Percentiles rank a stretch among this genome's conserved stretches.
Evolutionary conservation across 768 basidiomycete genomes (phyloP).

Genomic region (Mycena metata): DNA sequence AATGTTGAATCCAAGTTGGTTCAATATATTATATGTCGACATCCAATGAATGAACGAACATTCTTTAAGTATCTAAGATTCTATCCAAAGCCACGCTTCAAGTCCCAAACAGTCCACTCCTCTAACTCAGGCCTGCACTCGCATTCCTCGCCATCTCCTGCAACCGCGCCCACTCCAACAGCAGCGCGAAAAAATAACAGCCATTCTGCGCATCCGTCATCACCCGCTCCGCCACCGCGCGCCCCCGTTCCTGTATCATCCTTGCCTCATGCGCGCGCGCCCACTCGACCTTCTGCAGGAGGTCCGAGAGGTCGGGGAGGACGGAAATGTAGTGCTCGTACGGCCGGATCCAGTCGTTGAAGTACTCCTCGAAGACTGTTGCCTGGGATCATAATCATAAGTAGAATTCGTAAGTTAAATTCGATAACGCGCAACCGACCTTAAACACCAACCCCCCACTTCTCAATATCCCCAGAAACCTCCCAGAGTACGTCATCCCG

Average conservation of each 20-base stretch:
- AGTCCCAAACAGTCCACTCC: too few species aligned
- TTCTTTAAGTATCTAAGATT: too few species aligned
- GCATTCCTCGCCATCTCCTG: slow-evolving; percentile 30
- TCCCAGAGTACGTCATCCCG: slow-evolving; percentile 25
- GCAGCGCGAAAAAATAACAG: slow-evolving; percentile 17
- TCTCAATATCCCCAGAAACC: slow-evolving; percentile 26
- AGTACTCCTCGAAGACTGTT: slow-evolving; percentile 27
- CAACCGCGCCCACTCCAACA: slow-evolving; percentile 32
- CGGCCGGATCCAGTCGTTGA: slow-evolving; percentile 24
- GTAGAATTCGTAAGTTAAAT: too few species aligned
- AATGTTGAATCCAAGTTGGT: too few species aligned
- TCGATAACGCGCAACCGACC: not conserved
- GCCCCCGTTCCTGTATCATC: slow-evolving; percentile 27
- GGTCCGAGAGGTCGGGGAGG: slow-evolving; percentile 28
- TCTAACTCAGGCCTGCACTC: not conserved
- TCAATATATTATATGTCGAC: too few species aligned
- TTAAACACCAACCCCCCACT: slow-evolving; percentile 30
- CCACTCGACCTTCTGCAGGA: slow-evolving; percentile 32
- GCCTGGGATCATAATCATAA: not conserved
- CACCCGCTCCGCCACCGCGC: slow-evolving; percentile 18
- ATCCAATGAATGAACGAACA: too few species aligned
- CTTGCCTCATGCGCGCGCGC: slow-evolving; percentile 26
- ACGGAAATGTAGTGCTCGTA: slow-evolving; percentile 31
- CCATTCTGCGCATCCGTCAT: slow-evolving; percentile 18
- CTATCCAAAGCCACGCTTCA: too few species aligned